A percentile compares a stretch with the other conserved stretches of the same genome.
Conservation (phyloP, 768 basidiomycete genomes). For the Mycena rebaudengoi region DNA sequence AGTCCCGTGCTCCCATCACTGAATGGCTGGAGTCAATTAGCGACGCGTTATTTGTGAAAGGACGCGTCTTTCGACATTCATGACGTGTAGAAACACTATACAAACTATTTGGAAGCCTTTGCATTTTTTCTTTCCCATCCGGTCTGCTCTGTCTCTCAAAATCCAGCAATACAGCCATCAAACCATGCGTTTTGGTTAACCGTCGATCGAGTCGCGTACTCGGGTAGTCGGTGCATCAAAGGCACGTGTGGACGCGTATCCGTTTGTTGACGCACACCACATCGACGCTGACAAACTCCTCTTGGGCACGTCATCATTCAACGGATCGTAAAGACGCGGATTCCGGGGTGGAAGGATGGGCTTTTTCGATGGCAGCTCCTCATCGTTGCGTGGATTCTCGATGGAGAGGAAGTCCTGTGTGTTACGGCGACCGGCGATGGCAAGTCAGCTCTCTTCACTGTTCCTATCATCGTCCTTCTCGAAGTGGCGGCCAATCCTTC, state of each 20-base stretch:
- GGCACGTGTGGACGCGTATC: background rate
- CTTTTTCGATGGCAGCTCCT: background rate
- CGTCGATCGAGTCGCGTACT: background rate
- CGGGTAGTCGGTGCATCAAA: background rate
- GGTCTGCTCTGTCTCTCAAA: no score
- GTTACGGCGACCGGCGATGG: slow-evolving; percentile 9
- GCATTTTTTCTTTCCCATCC: background rate
- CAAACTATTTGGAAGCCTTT: no score
- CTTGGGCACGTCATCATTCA: background rate
- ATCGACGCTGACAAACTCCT: background rate
- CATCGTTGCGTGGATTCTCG: background rate
- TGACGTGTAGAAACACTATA: no score
- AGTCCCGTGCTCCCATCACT: no score
- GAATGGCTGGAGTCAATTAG: no score
- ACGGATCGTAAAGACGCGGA: background rate
- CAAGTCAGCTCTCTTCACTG: slow-evolving; percentile 1
- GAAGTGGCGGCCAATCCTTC: background rate
- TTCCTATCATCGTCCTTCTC: slow-evolving; percentile 5
- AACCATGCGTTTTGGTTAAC: background rate
- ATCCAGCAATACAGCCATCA: background rate
- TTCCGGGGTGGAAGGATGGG: background rate
- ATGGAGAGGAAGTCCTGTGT: background rate
- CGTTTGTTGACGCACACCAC: background rate
- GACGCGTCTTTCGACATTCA: no score
- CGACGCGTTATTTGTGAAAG: no score